A percentile compares a stretch with the other conserved stretches of the same genome.
These are phyloP conservation scores for Eimeria zaria DNA, from an alignment of 169 alveolate genomes.

Conservation along the genomic window DNA sequence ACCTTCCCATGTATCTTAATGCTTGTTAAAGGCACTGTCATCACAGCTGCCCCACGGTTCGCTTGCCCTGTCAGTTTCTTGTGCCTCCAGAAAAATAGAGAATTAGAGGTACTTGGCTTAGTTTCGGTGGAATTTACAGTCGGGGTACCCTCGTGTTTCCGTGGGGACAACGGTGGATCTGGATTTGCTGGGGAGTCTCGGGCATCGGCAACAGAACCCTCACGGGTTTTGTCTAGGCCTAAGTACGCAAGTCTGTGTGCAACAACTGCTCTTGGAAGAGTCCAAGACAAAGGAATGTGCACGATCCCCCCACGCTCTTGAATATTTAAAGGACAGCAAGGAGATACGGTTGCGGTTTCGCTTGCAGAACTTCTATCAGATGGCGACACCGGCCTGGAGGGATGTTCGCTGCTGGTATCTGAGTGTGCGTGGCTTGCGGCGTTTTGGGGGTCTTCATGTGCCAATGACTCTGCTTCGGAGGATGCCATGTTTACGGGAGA, in stretches of 20 bases:
- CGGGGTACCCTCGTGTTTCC: background rate
- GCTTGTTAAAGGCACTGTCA: constrained; percentile 24
- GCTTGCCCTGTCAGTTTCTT: background rate
- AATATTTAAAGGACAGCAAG: constrained; percentile 21
- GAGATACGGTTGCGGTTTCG: background rate
- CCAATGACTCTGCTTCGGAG: background rate
- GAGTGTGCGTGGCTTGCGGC: background rate
- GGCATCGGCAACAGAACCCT: background rate
- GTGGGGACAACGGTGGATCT: background rate
- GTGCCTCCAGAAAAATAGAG: constrained; percentile 35
- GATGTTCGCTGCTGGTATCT: background rate
- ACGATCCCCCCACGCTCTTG: constrained; percentile 46
- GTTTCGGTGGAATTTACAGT: background rate
- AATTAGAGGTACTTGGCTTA: background rate
- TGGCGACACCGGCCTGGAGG: background rate
- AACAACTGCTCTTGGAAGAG: constrained; percentile 69
- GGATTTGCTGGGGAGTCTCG: background rate
- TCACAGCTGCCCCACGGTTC: constrained; percentile 5
- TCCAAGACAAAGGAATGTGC: constrained; percentile 79
- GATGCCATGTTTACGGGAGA: background rate
- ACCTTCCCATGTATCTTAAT: constrained; percentile 7
- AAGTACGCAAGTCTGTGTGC: constrained; percentile 22
- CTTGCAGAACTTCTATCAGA: background rate
- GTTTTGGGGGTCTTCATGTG: background rate
- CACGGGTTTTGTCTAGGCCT: constrained; percentile 21